phyloP scores from a whole-genome alignment of 352 stramenopile genomes.

The Phytopythium ostracodes region DNA sequence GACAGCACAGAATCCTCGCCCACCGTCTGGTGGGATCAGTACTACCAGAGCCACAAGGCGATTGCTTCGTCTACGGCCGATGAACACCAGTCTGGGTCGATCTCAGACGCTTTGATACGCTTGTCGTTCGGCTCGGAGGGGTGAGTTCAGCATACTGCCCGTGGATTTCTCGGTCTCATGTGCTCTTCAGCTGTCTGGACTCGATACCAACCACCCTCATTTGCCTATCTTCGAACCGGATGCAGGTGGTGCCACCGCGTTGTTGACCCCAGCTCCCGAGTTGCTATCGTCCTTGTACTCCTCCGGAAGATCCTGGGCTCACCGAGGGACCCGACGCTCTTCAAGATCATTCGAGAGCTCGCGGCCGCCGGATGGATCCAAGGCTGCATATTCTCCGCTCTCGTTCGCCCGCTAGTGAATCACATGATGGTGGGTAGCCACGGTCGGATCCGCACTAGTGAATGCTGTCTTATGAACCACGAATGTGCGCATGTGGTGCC shows the following conservation, averaged over 20 bases:
- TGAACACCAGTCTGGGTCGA: not conserved
- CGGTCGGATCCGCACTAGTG: not conserved
- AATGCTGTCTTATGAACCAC: not conserved
- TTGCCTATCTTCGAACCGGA: not conserved
- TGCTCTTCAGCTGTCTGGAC: not conserved
- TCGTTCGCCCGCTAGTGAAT: constrained; percentile 18
- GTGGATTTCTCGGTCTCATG: not conserved
- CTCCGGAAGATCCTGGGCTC: constrained; percentile 39
- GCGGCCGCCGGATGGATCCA: constrained; percentile 28
- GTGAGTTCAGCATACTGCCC: not conserved
- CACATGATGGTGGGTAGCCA: constrained; percentile 33
- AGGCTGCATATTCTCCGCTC: constrained; percentile 11
- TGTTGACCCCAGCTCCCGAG: not conserved
- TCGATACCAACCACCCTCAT: not conserved
- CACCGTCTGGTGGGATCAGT: not conserved
- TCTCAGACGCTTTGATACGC: not conserved
- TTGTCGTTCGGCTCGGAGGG: not conserved
- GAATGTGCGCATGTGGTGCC: not conserved
- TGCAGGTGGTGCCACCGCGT: constrained; percentile 26
- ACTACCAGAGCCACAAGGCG: not conserved
- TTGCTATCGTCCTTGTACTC: constrained; percentile 21
- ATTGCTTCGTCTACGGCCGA: not conserved
- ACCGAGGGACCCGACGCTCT: constrained; percentile 32
- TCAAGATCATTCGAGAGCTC: constrained; percentile 43
- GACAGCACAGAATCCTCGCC: not conserved